Conservation (phyloP, 371 early-diverging fungal genomes). For the Rhizopus arrhizus region DNA sequence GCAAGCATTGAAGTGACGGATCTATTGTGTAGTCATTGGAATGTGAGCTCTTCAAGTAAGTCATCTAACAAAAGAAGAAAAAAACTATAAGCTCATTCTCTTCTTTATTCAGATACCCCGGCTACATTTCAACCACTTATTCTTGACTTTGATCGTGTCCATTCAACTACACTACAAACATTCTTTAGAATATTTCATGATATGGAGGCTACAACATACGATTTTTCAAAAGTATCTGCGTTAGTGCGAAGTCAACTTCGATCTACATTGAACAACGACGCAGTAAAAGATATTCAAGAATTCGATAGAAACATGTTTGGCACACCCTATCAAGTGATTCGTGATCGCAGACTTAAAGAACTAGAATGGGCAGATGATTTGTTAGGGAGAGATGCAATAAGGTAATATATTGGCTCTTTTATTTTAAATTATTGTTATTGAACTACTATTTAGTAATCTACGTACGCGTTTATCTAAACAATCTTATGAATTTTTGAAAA, state of each 20-base stretch:
- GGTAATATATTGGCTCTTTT: conserved; percentile 41
- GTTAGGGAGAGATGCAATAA: conserved; percentile 63
- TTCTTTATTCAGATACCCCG: conserved; percentile 34
- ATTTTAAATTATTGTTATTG: too few relatives aligned
- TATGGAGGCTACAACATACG: conserved; percentile 66
- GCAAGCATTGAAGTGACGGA: conserved; percentile 73
- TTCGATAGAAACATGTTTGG: conserved; percentile 69
- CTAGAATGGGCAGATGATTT: conserved; percentile 73
- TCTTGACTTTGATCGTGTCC: conserved; percentile 65
- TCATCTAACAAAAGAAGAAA: not conserved
- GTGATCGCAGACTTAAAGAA: conserved; percentile 70
- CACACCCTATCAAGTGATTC: conserved; percentile 64
- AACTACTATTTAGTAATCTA: conserved; percentile 49
- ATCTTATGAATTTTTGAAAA: conserved; percentile 70
- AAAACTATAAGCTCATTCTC: not conserved
- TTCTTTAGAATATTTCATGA: conserved; percentile 69
- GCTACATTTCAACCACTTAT: conserved; percentile 69
- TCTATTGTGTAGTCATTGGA: conserved; percentile 71
- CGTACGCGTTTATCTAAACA: conserved; percentile 65
- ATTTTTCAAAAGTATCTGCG: conserved; percentile 64
- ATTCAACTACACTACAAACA: conserved; percentile 56
- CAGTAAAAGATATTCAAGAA: conserved; percentile 42
- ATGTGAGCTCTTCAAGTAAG: conserved; percentile 64
- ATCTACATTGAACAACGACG: conserved; percentile 46
- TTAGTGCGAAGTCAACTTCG: conserved; percentile 58